Base-by-base conservation (phyloP, 176 grass and related monocot genomes). In the Carex scoparia region DNA sequence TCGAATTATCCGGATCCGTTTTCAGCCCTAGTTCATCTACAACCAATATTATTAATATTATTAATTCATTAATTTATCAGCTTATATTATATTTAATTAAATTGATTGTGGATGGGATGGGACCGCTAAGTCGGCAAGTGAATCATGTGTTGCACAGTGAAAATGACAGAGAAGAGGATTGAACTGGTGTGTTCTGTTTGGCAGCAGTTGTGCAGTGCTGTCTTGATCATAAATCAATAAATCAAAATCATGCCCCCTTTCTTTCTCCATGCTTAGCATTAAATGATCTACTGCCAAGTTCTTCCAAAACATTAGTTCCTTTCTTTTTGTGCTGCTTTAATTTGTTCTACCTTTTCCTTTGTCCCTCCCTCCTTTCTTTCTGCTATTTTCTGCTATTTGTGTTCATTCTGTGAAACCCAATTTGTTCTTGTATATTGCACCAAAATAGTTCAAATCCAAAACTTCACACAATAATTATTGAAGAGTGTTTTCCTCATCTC, bases 201-300 rank as follows among this genome's bases (percentile, higher is more conserved):
- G 65, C 66, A 40, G 33, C 32, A 37, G 33, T 2, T 55, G 72
- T 76, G 7, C 38, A 40, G 38, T 46, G 48, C 23, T 76, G 48
- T 3, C 23, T 10, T 48, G 4, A 5, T 49, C 44, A 51, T 51
- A 51, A 51, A 49, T 1, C 38, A 5, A 40, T 40, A 40, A 40
- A 51, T 51, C 48, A 40, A 40, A 40, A 51, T 51, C 48, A 51
- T 54, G 46, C 71, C 1, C 23, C 44, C 0, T 28, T 74, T 51
- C 70, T 74, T 74, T 76, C 8, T 76, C 48, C 72, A 55, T 76
- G 72, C 72, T 48, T 76, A 10, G 1, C 71, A 54, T 54, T 76
- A 51, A 76, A 76, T 76, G 48, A 40, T 40, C 7, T 46, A 28
- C 7, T 3, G 18, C 42, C 11, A 15, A 16, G 31, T 12, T 72